Conservation (phyloP, 1,284 basidiomycete genomes). For the Leccinum angustisporum region DNA sequence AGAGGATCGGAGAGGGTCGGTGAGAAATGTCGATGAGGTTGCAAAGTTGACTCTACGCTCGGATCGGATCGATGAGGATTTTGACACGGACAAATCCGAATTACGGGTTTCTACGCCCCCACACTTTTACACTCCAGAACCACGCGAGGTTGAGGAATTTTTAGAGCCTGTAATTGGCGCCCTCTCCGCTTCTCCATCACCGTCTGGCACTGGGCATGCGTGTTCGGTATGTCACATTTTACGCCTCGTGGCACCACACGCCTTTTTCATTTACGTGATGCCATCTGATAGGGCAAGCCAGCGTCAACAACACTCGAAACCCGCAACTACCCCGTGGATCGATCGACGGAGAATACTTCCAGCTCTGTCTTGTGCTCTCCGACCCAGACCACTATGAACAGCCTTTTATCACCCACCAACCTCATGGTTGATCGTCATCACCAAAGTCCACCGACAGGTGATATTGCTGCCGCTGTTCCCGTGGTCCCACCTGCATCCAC, state of each 20-base stretch:
- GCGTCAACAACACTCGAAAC: conserved; percentile 20
- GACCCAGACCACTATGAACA: conserved; percentile 14
- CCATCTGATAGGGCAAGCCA: conserved; percentile 7
- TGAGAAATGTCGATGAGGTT: conserved; percentile 4
- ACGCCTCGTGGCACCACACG: conserved; percentile 11
- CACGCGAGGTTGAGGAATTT: conserved; percentile 29
- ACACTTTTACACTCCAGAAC: conserved; percentile 21
- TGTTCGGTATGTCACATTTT: conserved; percentile 22
- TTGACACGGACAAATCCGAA: background rate
- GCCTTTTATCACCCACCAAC: conserved; percentile 5
- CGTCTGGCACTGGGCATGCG: conserved; percentile 1
- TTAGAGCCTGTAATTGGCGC: conserved; percentile 26
- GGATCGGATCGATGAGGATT: conserved; percentile 11
- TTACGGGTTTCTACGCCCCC: conserved; percentile 8
- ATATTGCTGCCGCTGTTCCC: conserved; percentile 3
- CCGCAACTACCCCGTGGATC: conserved; percentile 11
- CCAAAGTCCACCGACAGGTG: conserved; percentile 5
- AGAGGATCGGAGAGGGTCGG: conserved; percentile 20
- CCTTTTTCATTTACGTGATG: conserved; percentile 8
- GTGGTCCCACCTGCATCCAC: conserved; percentile 4
- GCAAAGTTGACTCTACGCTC: background rate
- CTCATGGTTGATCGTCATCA: conserved; percentile 4
- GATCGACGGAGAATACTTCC: conserved; percentile 7
- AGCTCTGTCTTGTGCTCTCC: conserved; percentile 12
- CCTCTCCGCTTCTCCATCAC: conserved; percentile 3